These are phyloP conservation scores for Tetrahymena borealis DNA, from an alignment of 73 alveolate species.

Conservation along the genomic window DNA sequence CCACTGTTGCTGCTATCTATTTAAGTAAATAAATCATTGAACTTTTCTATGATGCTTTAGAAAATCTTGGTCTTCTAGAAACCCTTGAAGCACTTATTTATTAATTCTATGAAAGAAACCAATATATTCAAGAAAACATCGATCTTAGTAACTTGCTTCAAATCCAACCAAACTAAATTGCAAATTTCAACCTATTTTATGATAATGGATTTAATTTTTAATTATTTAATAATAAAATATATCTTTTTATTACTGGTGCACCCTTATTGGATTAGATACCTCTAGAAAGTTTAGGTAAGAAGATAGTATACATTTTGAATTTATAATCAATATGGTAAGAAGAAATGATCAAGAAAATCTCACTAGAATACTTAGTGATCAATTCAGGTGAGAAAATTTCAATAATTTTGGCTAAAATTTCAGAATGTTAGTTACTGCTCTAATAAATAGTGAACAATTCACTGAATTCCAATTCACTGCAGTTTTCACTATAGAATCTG, in stretches of 20 bases:
- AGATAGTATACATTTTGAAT: conserved; percentile 22
- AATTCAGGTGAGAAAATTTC: conserved; percentile 18
- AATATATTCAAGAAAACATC: conserved; percentile 53
- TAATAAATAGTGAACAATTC: conserved; percentile 22
- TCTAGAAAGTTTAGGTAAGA: conserved; percentile 32
- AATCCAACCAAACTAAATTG: conserved; percentile 20
- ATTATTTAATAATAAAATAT: not conserved
- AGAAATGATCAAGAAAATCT: conserved; percentile 26
- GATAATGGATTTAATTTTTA: not conserved
- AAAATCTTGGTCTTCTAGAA: conserved; percentile 56
- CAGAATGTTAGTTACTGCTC: conserved; percentile 21
- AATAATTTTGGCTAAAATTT: conserved; percentile 12
- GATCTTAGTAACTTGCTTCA: conserved; percentile 34
- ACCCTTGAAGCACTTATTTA: conserved; percentile 56
- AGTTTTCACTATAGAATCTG: conserved; percentile 28
- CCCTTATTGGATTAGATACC: not conserved
- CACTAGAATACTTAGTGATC: conserved; percentile 13
- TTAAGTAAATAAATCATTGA: conserved; percentile 21
- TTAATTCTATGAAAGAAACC: conserved; percentile 63
- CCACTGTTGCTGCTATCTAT: conserved; percentile 6
- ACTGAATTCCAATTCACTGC: conserved; percentile 37
- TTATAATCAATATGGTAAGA: conserved; percentile 19
- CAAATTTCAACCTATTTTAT: conserved; percentile 29
- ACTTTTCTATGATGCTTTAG: conserved; percentile 51
- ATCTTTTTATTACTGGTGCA: not conserved